Evolutionary conservation across 2,329 filamentous ascomycete genomes (phyloP).

Genomic region (Aspergillus felis): DNA sequence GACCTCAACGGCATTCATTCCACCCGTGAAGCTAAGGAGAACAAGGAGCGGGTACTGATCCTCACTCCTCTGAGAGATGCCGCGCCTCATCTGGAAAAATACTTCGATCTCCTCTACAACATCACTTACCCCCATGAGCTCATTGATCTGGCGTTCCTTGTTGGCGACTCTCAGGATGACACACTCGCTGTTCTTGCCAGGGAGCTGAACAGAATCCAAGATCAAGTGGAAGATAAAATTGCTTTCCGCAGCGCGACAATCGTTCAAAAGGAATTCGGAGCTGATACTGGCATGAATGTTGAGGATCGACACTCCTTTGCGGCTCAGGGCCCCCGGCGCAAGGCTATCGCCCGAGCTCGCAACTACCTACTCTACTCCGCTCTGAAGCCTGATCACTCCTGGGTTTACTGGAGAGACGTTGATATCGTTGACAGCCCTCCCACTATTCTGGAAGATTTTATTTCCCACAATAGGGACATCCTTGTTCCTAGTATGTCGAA

Average conservation of each 20-base stretch:
- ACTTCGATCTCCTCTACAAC: slow-evolving; percentile 88
- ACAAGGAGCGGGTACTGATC: slow-evolving; percentile 84
- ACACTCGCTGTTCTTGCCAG: slow-evolving; percentile 80
- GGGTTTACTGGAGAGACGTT: slow-evolving; percentile 98
- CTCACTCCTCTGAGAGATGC: slow-evolving; percentile 92
- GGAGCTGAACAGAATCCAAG: slow-evolving; percentile 85
- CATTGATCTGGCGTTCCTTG: slow-evolving; percentile 91
- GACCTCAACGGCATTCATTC: slow-evolving; percentile 83
- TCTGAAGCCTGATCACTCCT: slow-evolving; percentile 89
- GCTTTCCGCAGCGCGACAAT: slow-evolving; percentile 83
- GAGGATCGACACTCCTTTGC: slow-evolving; percentile 79
- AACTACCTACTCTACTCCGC: slow-evolving; percentile 86
- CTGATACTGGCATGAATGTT: slow-evolving; percentile 70
- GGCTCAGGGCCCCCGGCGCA: slow-evolving; percentile 84
- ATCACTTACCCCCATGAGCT: slow-evolving; percentile 92
- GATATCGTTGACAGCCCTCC: slow-evolving; percentile 89
- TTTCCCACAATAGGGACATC: slow-evolving; percentile 88
- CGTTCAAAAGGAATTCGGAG: slow-evolving; percentile 86
- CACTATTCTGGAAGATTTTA: slow-evolving; percentile 89
- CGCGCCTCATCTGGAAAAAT: slow-evolving; percentile 72
- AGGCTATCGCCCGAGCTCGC: slow-evolving; percentile 81
- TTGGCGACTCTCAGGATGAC: slow-evolving; percentile 87
- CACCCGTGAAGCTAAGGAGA: slow-evolving; percentile 70
- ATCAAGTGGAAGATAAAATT: slow-evolving; percentile 66
- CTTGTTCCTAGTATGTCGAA: slow-evolving; percentile 80